Evolutionary conservation across 176 grass and related monocot species (phyloP).

Genomic region (Rhynchospora tenuis): DNA sequence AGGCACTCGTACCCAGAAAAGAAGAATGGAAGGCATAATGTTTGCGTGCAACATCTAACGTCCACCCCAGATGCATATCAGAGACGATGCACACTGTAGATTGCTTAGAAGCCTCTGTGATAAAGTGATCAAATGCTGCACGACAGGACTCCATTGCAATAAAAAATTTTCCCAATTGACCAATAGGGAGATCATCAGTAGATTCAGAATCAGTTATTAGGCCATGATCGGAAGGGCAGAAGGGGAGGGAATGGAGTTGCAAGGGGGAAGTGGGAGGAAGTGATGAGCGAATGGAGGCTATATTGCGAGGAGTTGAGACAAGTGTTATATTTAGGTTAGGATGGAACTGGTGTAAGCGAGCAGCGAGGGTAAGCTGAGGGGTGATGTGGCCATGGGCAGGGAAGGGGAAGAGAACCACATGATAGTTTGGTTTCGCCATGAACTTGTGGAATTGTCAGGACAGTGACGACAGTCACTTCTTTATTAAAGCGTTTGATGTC

Average conservation of each 20-base stretch:
- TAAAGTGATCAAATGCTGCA: conserved; percentile 41
- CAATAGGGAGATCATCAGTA: conserved; percentile 31
- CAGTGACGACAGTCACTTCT: no score
- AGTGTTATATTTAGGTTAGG: not conserved
- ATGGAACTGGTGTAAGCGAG: not conserved
- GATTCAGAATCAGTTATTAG: conserved; percentile 32
- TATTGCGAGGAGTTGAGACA: not conserved
- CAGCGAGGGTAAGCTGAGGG: not conserved
- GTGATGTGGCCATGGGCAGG: conserved; percentile 8
- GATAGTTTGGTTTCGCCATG: not conserved
- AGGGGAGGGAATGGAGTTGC: conserved; percentile 38
- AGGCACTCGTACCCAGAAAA: conserved; percentile 3
- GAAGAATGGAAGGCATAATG: conserved; percentile 3
- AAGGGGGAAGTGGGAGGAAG: conserved; percentile 8
- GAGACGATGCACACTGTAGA: not conserved
- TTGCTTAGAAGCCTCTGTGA: not conserved
- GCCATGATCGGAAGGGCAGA: conserved; percentile 40
- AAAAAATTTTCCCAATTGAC: conserved; percentile 46
- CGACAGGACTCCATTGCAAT: conserved; percentile 42
- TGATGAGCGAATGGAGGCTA: not conserved
- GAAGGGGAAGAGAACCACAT: conserved; percentile 6
- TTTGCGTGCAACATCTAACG: not conserved
- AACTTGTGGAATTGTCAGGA: no score
- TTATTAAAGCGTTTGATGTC: no score
- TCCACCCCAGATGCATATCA: conserved; percentile 22